Base-by-base conservation (phyloP, 768 basidiomycete genomes). In the Kwoniella europaea region DNA sequence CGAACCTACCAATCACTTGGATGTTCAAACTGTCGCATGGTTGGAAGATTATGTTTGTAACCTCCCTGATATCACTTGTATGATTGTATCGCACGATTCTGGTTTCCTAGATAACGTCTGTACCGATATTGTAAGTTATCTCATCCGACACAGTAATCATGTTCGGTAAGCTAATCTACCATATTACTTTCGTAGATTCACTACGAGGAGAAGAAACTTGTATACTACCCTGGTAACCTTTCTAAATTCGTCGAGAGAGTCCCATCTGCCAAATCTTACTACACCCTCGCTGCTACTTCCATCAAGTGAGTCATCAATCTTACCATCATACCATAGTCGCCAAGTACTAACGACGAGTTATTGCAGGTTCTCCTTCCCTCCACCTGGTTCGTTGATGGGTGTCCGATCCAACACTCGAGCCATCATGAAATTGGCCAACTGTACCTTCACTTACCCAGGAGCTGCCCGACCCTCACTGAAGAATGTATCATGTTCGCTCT, bases 1-100 rank as follows among this genome's bases (percentile, higher is more conserved):
- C 50, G 80, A 81, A 66, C 83, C 83, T 59, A 84, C 83, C 54
- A 82, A 84, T 73, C 83, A 83, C 75, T 72, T 84, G 72, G 86
- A 87, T 71, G 85, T 85, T 54, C 86, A 88, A 58, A 96, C 94
- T 65, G 94, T 98, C 62, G 85, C 88, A 74, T 98, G 96, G 96
- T 86, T 98, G 43, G 92, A 97, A 83, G 85, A 92, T 68, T 98
- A 93, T 86, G 88, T 98, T 43, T 88, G 88, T 67, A 86, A 90
- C 9, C 91, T 96, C 77, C 90, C 86, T 69, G 88, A 92, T 73
- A 88, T 97, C 71, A 98, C 95, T 53, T 94, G 91, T 84, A 86
- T 98, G 74, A 93, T 97, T 79, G 87, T 98, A 83, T 95, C 93
- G 85, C 96, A 98, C 87, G 96, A 98, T 86, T 95, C 94, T 76